A percentile compares a stretch with the other conserved stretches of the same genome.
Evolutionary conservation across 176 grass and related monocot genomes (phyloP).

Genomic region (Rhynchospora tenuis): DNA sequence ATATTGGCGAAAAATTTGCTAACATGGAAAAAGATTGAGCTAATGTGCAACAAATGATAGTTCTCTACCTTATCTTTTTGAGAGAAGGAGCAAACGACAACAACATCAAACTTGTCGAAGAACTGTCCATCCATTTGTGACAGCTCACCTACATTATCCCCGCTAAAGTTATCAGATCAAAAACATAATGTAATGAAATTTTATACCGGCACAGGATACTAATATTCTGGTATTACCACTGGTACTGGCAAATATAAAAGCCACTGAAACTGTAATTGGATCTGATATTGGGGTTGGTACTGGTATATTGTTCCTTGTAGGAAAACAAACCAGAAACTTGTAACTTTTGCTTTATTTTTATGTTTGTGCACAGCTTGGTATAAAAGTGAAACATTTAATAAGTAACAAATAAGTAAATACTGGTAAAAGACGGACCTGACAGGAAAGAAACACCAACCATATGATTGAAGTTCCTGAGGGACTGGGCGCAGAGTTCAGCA

Average conservation of each 20-base stretch:
- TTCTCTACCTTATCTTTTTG: conserved; percentile 64
- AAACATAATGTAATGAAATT: background rate
- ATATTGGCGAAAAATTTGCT: background rate
- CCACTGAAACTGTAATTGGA: background rate
- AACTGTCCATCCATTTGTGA: conserved; percentile 64
- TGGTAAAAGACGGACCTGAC: conserved; percentile 43
- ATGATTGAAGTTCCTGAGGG: conserved; percentile 86
- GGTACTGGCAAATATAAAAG: background rate
- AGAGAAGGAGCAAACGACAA: conserved; percentile 66
- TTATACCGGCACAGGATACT: background rate
- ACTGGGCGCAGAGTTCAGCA: conserved; percentile 61
- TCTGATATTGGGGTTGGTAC: background rate
- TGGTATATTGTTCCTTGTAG: background rate
- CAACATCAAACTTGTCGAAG: conserved; percentile 78
- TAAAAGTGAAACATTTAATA: background rate
- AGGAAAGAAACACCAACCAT: conserved; percentile 66
- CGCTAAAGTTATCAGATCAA: conserved; percentile 11
- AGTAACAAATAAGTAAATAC: conserved; percentile 13
- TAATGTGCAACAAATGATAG: conserved; percentile 19
- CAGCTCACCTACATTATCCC: conserved; percentile 61
- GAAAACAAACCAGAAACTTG: background rate
- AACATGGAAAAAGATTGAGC: background rate
- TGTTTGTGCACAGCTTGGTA: background rate
- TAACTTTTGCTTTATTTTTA: background rate
- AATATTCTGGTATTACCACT: background rate